phyloP scores from a whole-genome alignment of 2,329 filamentous ascomycete species.

The Phaeosphaeriaceae sp. region DNA sequence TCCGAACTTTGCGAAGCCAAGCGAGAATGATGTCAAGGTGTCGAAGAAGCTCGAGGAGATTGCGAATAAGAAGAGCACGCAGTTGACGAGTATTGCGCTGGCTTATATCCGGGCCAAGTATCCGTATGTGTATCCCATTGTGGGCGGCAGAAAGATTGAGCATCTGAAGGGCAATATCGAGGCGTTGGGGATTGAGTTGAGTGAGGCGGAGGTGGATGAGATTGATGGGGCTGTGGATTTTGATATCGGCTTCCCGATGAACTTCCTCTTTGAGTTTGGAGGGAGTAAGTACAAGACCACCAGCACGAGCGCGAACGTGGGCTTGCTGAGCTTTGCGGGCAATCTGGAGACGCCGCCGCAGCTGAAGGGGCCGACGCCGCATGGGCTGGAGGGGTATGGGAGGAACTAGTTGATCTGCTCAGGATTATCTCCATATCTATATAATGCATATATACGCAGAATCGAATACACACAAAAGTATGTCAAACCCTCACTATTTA shows the following conservation, averaged over 20 bases:
- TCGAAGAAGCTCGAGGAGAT: slow-evolving; percentile 67
- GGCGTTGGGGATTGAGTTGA: slow-evolving; percentile 59
- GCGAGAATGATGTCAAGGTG: slow-evolving; percentile 59
- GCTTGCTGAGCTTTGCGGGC: slow-evolving; percentile 35
- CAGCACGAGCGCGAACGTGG: slow-evolving; percentile 39
- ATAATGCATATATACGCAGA: not conserved
- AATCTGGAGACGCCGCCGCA: slow-evolving; percentile 34
- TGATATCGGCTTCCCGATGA: slow-evolving; percentile 17
- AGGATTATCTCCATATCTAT: too few relatives aligned
- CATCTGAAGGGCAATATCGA: slow-evolving; percentile 72
- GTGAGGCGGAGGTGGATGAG: slow-evolving; percentile 60
- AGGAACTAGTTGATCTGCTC: not conserved
- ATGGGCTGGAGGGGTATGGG: slow-evolving; percentile 25
- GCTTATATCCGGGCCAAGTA: slow-evolving; percentile 77
- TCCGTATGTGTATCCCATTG: slow-evolving; percentile 76
- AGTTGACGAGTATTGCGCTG: slow-evolving; percentile 67
- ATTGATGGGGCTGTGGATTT: slow-evolving; percentile 58
- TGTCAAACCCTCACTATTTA: not conserved
- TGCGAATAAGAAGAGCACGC: slow-evolving; percentile 62
- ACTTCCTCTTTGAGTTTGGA: slow-evolving; percentile 54
- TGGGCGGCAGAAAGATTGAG: slow-evolving; percentile 75
- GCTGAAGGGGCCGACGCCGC: slow-evolving; percentile 35
- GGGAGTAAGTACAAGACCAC: slow-evolving; percentile 33
- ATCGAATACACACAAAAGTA: not conserved
- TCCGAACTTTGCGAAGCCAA: slow-evolving; percentile 43